These are phyloP conservation scores for Dendryphion nanum DNA, from an alignment of 2,329 filamentous ascomycete genomes.

Conservation along the genomic window DNA sequence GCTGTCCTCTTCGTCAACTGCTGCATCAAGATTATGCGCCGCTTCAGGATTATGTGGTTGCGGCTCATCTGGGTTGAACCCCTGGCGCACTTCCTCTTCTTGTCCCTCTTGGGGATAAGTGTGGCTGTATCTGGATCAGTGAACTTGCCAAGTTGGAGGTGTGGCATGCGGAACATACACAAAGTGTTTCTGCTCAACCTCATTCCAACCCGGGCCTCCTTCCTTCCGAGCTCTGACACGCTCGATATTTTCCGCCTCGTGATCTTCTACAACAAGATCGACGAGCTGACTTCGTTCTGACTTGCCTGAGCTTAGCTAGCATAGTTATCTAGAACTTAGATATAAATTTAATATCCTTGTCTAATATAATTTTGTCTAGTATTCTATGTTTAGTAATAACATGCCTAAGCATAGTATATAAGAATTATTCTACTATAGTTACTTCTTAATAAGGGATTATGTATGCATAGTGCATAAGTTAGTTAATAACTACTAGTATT, in stretches of 20 bases:
- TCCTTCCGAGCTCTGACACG: slow-evolving; percentile 62
- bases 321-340: too few relatives aligned
- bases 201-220: slow-evolving; percentile 62
- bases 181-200: slow-evolving; percentile 55
- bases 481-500: too few relatives aligned
- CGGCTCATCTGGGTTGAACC: slow-evolving; percentile 52
- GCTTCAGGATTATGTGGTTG: slow-evolving; percentile 44
- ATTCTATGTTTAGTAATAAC: too few relatives aligned
- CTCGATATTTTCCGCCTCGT: slow-evolving; percentile 60
- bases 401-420: too few relatives aligned
- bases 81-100: slow-evolving; percentile 53
- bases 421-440: too few relatives aligned
- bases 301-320: slow-evolving; percentile 47
- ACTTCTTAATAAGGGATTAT: too few relatives aligned
- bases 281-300: slow-evolving; percentile 64
- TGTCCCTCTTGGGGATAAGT: slow-evolving; percentile 48
- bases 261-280: slow-evolving; percentile 66
- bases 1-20: slow-evolving; percentile 39
- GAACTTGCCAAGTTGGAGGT: not conserved
- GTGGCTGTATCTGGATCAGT: slow-evolving; percentile 34
- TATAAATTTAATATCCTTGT: too few relatives aligned
- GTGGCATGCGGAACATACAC: slow-evolving; percentile 42
- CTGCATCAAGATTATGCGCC: slow-evolving; percentile 44
- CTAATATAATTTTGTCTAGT: too few relatives aligned
- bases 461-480: too few relatives aligned